Base-by-base conservation (phyloP, 345 rosid genomes). In the Eutrema heterophyllum region DNA sequence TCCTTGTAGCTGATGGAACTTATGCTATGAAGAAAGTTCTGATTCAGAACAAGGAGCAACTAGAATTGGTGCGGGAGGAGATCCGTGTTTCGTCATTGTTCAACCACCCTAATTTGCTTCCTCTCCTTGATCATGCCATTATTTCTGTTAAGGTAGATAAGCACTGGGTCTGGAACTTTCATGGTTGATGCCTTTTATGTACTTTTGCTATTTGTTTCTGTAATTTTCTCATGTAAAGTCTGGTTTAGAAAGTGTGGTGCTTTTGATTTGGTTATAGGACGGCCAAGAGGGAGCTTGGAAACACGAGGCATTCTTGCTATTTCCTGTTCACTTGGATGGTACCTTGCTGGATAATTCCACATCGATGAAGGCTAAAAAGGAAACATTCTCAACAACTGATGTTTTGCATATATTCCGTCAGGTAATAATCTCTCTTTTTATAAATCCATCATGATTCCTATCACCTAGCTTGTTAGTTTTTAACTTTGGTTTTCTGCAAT, bases 1-100 rank as follows among this genome's bases (percentile, higher is more conserved):
- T 24, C 10, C 26, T 39, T 78, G 84, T 80, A 95, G 98, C 78
- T 71, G 96, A 88, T 86, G 97, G 97, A 56, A 90, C 89, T 46
- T 95, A 90, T 48, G 99, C 98, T 24, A 87, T 94, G 95, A 94
- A 94, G 89, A 94, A 94, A 83, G 99, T 95, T 59, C 86, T 95
- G 44, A 87, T 95, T 75, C 98, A 95, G 81, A 95, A 83, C 64
- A 76, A 73, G 81, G 96, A 92, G 81, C 97, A 90, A 77, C 77
- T 92, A 82, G 93, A 88, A 69, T 78, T 95, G 86, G 98, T 90
- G 30, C 79, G 93, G 29, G 96, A 95, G 81, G 99, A 92, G 88
- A 95, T 92, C 52, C 96, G 83, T 39, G 96, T 92, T 51, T 95
- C 97, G 3, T 92, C 97, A 4, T 67, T 96, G 74, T 92, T 96